Evolutionary conservation across 768 basidiomycete genomes (phyloP).

Genomic region (Lactarius trivialis): DNA sequence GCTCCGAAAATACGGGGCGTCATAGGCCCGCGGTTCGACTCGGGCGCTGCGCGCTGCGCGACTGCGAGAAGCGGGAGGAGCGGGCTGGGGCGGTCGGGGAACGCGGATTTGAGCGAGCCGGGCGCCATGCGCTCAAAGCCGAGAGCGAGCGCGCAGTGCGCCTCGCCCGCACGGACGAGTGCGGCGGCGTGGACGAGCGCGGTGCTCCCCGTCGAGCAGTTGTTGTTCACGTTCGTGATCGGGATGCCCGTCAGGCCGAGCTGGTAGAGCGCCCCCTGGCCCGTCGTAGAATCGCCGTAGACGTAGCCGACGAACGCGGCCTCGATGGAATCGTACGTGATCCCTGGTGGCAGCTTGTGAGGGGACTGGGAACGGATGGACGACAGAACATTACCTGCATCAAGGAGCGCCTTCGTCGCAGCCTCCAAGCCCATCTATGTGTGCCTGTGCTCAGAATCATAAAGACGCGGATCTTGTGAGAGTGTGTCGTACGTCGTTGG

Average conservation of each 20-base stretch:
- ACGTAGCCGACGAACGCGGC: conserved; percentile 72
- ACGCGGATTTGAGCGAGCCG: conserved; percentile 55
- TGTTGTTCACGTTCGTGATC: conserved; percentile 83
- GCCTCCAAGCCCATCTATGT: conserved; percentile 80
- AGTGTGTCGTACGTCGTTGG: conserved; percentile 56
- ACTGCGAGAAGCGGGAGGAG: conserved; percentile 40
- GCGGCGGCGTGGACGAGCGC: conserved; percentile 72
- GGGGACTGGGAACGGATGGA: not conserved
- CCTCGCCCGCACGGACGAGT: conserved; percentile 61
- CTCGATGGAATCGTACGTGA: conserved; percentile 73
- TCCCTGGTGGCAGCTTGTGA: conserved; percentile 31
- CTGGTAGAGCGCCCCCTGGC: conserved; percentile 77
- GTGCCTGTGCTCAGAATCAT: not conserved
- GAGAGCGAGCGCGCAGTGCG: conserved; percentile 71
- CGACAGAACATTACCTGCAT: conserved; percentile 33
- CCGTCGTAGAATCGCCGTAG: conserved; percentile 74
- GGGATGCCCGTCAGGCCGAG: conserved; percentile 81
- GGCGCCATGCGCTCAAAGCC: conserved; percentile 85
- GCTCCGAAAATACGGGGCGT: conserved; percentile 73
- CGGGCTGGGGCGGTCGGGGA: conserved; percentile 47
- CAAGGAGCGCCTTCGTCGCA: conserved; percentile 78
- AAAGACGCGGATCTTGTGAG: not conserved
- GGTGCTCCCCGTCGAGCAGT: conserved; percentile 77
- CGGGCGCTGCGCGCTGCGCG: conserved; percentile 44
- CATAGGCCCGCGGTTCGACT: conserved; percentile 60